Evolutionary conservation across 495 filamentous ascomycete species (phyloP).

Genomic region (Tuber brumale): DNA sequence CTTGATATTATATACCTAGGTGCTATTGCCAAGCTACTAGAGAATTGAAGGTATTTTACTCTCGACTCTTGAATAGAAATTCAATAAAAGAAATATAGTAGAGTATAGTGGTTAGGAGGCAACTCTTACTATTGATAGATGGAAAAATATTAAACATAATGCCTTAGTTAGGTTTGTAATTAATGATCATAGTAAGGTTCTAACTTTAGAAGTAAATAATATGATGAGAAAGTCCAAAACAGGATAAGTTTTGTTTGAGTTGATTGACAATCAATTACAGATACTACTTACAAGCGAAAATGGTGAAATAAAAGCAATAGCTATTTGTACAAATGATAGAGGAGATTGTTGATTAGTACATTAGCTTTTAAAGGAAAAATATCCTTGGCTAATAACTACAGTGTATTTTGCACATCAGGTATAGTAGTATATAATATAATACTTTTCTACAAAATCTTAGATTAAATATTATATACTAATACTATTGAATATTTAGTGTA

Average conservation of each 20-base stretch:
- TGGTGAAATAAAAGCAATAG: neutral
- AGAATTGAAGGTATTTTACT: neutral
- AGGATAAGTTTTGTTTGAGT: neutral
- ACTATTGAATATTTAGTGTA: neutral
- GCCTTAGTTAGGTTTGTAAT: neutral
- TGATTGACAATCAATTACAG: no score
- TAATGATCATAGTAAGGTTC: neutral
- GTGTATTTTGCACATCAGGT: neutral
- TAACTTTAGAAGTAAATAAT: neutral
- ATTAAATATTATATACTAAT: neutral
- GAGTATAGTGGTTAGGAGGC: neutral
- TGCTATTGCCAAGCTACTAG: neutral
- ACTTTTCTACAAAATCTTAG: neutral
- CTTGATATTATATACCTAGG: neutral
- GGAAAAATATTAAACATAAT: neutral
- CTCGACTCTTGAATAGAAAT: no score
- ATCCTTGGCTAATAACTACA: neutral
- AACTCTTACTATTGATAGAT: neutral
- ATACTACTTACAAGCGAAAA: no score
- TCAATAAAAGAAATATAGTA: no score
- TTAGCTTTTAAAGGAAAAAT: neutral
- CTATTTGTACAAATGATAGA: neutral
- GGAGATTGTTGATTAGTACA: neutral
- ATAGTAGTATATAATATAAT: neutral
- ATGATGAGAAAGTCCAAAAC: neutral